Conservation (phyloP, 2,329 filamentous ascomycete genomes). For the Ophiostoma sp. region DNA sequence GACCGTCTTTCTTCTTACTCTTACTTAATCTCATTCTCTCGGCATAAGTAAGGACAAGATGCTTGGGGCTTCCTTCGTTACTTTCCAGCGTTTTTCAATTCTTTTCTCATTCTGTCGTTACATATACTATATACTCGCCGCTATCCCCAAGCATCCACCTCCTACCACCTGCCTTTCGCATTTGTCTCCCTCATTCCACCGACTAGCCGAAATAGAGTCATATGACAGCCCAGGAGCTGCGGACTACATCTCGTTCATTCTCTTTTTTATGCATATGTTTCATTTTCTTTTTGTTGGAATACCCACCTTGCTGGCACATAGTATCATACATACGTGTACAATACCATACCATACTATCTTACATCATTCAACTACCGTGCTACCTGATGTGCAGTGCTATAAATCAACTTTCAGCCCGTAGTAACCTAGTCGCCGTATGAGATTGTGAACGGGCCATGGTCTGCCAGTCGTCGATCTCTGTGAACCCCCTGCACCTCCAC, state of each 20-base stretch:
- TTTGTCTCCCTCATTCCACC: neutral
- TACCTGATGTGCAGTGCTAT: neutral
- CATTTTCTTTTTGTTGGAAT: neutral
- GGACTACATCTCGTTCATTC: neutral
- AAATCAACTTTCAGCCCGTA: too few species aligned
- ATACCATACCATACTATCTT: neutral
- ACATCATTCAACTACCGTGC: neutral
- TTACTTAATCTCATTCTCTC: neutral
- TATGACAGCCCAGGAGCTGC: neutral
- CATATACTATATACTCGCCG: neutral
- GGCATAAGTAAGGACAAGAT: neutral
- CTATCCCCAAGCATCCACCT: neutral
- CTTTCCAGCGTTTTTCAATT: neutral
- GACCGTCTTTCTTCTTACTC: neutral
- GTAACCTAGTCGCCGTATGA: too few species aligned
- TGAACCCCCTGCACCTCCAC: neutral
- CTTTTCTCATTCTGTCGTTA: neutral
- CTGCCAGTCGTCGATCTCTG: neutral
- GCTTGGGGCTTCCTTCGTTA: neutral
- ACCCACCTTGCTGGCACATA: slow-evolving; percentile 1
- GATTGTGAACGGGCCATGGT: too few species aligned
- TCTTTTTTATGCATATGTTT: neutral
- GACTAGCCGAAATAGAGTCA: neutral
- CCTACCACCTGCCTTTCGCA: neutral
- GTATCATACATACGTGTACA: slow-evolving; percentile 1